These are phyloP conservation scores for Sphagnum tenellum DNA, from an alignment of 225 moss, liverwort and hornwort genomes.

Conservation along the genomic window DNA sequence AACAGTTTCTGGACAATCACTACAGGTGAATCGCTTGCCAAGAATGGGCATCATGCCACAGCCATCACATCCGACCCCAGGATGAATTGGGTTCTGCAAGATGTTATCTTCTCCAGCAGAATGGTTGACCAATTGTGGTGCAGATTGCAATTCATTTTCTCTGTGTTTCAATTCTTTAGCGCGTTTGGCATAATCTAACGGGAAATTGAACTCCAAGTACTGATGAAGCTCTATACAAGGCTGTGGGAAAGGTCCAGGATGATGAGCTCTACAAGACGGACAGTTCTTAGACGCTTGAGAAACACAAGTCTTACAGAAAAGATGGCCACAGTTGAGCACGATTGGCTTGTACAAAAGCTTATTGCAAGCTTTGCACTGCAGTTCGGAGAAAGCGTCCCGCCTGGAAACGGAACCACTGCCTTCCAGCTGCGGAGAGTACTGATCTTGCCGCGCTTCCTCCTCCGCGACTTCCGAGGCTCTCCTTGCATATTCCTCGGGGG, in stretches of 20 bases:
- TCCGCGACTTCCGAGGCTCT: conserved; percentile 24
- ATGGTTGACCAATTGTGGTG: not conserved
- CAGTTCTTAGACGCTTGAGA: conserved; percentile 22
- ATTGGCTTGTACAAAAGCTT: conserved; percentile 74
- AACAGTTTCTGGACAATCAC: conserved; percentile 47
- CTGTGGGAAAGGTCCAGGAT: conserved; percentile 66
- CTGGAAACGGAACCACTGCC: conserved; percentile 16
- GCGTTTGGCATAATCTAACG: conserved; percentile 45
- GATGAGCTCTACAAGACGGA: conserved; percentile 38
- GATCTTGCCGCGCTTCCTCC: conserved; percentile 55
- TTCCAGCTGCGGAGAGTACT: conserved; percentile 59
- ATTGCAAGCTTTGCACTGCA: conserved; percentile 54
- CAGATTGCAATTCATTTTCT: conserved; percentile 16
- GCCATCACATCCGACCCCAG: conserved; percentile 24
- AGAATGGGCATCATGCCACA: conserved; percentile 76
- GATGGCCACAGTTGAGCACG: conserved; percentile 84
- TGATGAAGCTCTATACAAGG: conserved; percentile 79
- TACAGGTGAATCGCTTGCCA: conserved; percentile 61
- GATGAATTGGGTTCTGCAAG: conserved; percentile 26
- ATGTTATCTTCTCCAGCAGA: conserved; percentile 22
- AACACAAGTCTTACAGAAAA: conserved; percentile 69
- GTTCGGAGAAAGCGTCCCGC: conserved; percentile 13
- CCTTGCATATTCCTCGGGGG: conserved; percentile 45
- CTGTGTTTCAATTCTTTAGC: conserved; percentile 11
- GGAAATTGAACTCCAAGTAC: conserved; percentile 50